A percentile compares a stretch with the other conserved stretches of the same genome.
These are phyloP conservation scores for Ogataea corticis DNA, from an alignment of 805 yeast species.

Conservation along the genomic window DNA sequence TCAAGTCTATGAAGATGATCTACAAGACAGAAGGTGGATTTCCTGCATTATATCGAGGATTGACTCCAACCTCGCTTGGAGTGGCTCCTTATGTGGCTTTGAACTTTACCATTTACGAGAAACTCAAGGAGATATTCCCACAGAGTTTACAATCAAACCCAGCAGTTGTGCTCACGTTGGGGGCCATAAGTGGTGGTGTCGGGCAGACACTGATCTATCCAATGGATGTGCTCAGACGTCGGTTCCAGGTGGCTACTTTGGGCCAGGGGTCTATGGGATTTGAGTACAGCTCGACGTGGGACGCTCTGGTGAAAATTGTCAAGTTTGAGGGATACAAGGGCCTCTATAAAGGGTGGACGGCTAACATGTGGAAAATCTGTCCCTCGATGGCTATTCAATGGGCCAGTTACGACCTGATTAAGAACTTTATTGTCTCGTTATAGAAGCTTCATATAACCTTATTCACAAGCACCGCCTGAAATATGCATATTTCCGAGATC, in stretches of 20 bases:
- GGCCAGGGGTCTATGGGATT: constrained; percentile 77
- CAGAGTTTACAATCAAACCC: constrained; percentile 31
- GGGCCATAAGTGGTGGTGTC: constrained; percentile 84
- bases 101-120: constrained; percentile 88
- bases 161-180: constrained; percentile 63
- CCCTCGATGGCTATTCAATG: constrained; percentile 97
- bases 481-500: too few relatives aligned
- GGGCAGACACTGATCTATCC: constrained; percentile 93
- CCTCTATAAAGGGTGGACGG: constrained; percentile 71
- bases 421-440: constrained; percentile 38
- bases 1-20: constrained; percentile 54
- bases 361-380: constrained; percentile 84
- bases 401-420: constrained; percentile 77
- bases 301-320: constrained; percentile 72
- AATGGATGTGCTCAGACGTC: constrained; percentile 79
- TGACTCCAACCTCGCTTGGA: constrained; percentile 87
- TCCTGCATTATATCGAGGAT: constrained; percentile 75
- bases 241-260: constrained; percentile 91
- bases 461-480: too few relatives aligned
- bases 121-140: constrained; percentile 59
- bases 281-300: constrained; percentile 70
- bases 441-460: background rate
- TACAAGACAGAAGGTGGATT: constrained; percentile 82
- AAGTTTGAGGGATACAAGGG: constrained; percentile 72
- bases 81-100: constrained; percentile 96